Conservation (phyloP, 305 asterid species). For the Plantago coronopus region DNA sequence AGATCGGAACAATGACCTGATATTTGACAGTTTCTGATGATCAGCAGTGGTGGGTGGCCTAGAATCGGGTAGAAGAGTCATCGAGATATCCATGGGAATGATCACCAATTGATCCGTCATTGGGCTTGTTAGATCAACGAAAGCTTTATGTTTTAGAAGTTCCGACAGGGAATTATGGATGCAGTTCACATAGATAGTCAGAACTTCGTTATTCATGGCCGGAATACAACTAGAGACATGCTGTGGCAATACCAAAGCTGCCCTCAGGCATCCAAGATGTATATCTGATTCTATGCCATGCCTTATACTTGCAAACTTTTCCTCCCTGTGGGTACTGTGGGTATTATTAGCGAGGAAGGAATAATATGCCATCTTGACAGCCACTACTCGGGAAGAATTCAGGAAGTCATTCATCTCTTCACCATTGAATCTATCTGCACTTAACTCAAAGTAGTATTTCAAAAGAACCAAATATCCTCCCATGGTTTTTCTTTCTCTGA, state of each 20-base stretch:
- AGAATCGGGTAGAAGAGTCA: not conserved
- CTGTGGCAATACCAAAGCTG: not conserved
- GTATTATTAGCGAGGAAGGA: not conserved
- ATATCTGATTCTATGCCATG: not conserved
- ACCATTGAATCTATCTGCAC: not conserved
- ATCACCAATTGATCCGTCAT: too few relatives aligned
- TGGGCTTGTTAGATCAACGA: not conserved
- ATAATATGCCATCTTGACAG: not conserved
- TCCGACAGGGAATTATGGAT: not conserved
- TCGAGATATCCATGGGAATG: not conserved
- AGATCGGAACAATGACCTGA: not conserved
- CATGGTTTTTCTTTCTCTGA: not conserved
- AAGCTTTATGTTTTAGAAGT: not conserved
- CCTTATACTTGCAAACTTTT: not conserved
- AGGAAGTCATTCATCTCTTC: not conserved
- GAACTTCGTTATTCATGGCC: not conserved
- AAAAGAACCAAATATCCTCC: too few relatives aligned
- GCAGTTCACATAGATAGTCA: not conserved
- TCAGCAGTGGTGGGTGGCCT: not conserved
- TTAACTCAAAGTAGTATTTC: not conserved
- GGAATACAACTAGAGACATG: not conserved
- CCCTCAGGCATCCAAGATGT: not conserved
- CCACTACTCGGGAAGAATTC: not conserved
- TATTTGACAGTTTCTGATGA: not conserved
- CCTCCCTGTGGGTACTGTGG: too few relatives aligned